Evolutionary conservation across 164 flowering plant genomes (phyloP).

Genomic region (Kalanchoe fedtschenkoi): DNA sequence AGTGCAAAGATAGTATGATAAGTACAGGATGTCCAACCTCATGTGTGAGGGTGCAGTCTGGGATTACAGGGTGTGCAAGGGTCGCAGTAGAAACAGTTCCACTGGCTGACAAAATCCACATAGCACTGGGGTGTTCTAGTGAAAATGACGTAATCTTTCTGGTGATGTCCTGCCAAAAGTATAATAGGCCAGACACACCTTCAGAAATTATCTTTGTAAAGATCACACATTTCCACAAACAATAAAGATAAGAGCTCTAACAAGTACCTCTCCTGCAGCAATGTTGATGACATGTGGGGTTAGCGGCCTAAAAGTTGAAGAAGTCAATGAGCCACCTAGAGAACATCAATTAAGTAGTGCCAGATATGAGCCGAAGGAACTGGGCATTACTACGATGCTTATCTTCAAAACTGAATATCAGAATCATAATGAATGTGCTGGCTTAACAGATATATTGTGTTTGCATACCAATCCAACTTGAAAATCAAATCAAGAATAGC

Average conservation of each 20-base stretch:
- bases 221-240: background rate
- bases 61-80: constrained; percentile 64
- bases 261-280: constrained; percentile 79
- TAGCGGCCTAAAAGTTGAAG: constrained; percentile 73
- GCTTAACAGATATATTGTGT: background rate
- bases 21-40: constrained; percentile 36
- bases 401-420: no score
- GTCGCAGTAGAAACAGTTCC: constrained; percentile 82
- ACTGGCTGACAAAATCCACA: constrained; percentile 73
- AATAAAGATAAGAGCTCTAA: no score
- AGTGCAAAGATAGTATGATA: no score
- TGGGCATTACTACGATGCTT: no score
- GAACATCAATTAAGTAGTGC: no score
- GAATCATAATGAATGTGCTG: no score
- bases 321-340: constrained; percentile 65
- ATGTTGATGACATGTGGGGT: constrained; percentile 75
- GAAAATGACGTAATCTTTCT: constrained; percentile 68
- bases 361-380: no score
- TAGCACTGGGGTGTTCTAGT: constrained; percentile 71
- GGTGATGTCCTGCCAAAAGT: constrained; percentile 56
- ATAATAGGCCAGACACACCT: background rate
- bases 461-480: no score
- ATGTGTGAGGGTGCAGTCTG: constrained; percentile 77
- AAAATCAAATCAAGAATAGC: background rate
- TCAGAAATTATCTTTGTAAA: background rate